Conservation (phyloP, 116 monocot genomes). For the Papilionanthe hybrid region DNA sequence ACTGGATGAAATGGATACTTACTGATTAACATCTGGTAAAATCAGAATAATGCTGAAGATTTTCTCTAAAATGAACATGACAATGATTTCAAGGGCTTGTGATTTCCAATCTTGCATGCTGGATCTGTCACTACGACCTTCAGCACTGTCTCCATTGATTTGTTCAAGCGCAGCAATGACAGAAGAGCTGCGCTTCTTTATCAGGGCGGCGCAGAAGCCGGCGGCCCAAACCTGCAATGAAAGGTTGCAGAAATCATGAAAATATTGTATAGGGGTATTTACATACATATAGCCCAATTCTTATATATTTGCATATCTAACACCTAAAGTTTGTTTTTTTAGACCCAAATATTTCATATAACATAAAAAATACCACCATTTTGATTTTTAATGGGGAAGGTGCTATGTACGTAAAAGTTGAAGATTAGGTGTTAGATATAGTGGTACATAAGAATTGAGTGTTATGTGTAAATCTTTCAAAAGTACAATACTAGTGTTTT, state of each 20-base stretch:
- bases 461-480: no score
- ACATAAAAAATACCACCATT: no score
- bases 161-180: constrained; percentile 24
- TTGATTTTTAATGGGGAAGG: no score
- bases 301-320: no score
- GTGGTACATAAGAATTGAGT: no score
- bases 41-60: constrained; percentile 50
- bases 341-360: no score
- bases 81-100: constrained; percentile 34
- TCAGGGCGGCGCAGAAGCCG: constrained; percentile 79
- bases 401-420: no score
- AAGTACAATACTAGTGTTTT: no score
- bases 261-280: not conserved
- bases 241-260: constrained; percentile 2
- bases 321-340: no score
- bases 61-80: constrained; percentile 47
- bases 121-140: constrained; percentile 10
- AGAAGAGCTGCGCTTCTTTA: constrained; percentile 49
- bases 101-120: constrained; percentile 14
- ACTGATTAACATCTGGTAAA: constrained; percentile 77
- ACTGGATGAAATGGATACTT: constrained; percentile 5
- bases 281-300: no score
- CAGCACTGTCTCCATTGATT: constrained; percentile 14
- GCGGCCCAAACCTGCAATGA: constrained; percentile 79
- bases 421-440: no score